Conservation (phyloP, 805 yeast genomes). For the Kluyveromyces aestuarii region DNA sequence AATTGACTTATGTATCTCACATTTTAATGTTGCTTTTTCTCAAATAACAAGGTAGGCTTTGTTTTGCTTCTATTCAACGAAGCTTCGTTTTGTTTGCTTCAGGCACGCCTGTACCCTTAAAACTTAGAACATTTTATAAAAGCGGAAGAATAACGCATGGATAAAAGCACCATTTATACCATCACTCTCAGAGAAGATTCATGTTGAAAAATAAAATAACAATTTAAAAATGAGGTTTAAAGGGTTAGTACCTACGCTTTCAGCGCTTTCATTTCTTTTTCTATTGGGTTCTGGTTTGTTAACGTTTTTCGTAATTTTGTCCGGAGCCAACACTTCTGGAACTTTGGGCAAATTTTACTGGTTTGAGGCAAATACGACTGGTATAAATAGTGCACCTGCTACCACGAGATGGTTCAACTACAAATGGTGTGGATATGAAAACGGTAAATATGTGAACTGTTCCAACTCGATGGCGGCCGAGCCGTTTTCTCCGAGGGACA, state of each 20-base stretch:
- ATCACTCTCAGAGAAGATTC: background rate
- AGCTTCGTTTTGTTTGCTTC: background rate
- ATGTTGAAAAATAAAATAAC: background rate
- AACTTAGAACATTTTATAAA: background rate
- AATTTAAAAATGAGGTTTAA: conserved; percentile 13
- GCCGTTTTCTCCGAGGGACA: conserved; percentile 74
- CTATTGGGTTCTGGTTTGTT: conserved; percentile 41
- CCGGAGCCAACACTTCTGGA: conserved; percentile 48
- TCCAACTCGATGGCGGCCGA: conserved; percentile 56
- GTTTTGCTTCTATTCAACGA: background rate
- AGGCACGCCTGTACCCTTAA: background rate
- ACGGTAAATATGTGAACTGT: conserved; percentile 43
- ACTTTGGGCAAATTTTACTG: conserved; percentile 65
- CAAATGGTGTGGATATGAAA: conserved; percentile 42
- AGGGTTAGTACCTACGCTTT: conserved; percentile 15
- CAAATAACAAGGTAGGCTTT: background rate
- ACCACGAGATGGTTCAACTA: conserved; percentile 77
- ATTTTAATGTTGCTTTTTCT: background rate
- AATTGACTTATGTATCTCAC: background rate
- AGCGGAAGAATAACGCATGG: background rate
- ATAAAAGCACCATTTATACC: background rate
- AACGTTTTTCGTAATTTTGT: conserved; percentile 54
- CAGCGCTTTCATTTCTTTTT: conserved; percentile 26
- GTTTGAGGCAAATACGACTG: conserved; percentile 65
- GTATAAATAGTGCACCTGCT: conserved; percentile 34